These are phyloP conservation scores for Leishmania aethiopica DNA, from an alignment of 208 protist species.

Conservation along the genomic window DNA sequence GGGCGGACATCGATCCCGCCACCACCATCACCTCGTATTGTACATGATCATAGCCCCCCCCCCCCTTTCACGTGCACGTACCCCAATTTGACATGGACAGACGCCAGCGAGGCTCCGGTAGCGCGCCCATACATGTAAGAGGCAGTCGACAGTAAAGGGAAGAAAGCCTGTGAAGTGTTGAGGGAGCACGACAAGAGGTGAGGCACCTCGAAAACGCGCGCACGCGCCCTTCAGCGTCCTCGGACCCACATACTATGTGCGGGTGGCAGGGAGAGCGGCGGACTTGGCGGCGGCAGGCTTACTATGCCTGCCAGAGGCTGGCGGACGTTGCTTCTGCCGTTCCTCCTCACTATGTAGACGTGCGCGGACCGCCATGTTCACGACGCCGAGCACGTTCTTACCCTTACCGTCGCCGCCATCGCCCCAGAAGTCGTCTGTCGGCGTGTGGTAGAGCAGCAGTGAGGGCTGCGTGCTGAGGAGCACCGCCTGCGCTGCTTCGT, in stretches of 20 bases:
- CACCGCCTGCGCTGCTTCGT: slow-evolving; percentile 54
- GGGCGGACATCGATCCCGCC: not conserved
- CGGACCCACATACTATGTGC: not conserved
- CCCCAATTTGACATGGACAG: not conserved
- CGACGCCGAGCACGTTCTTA: slow-evolving; percentile 80
- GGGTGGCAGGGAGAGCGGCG: not conserved
- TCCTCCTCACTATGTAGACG: slow-evolving; percentile 45
- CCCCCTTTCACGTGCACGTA: not conserved
- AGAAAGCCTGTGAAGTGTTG: not conserved
- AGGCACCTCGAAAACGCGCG: not conserved
- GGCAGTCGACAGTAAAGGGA: not conserved
- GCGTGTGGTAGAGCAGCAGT: slow-evolving; percentile 81
- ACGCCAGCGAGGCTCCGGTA: not conserved
- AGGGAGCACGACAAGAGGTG: not conserved
- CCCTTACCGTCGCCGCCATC: slow-evolving; percentile 84
- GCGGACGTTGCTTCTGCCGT: slow-evolving; percentile 24
- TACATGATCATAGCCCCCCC: not conserved
- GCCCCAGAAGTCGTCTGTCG: slow-evolving; percentile 85
- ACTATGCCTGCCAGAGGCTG: slow-evolving; percentile 8
- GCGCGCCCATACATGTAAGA: not conserved
- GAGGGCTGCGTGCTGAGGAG: slow-evolving; percentile 66
- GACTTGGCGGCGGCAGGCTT: slow-evolving; percentile 1
- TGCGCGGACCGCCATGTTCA: slow-evolving; percentile 76
- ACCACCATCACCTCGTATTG: not conserved
- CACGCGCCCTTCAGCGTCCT: not conserved